Evolutionary conservation across 1,284 basidiomycete genomes (phyloP).

Genomic region (Coniferiporia sulphurascens): DNA sequence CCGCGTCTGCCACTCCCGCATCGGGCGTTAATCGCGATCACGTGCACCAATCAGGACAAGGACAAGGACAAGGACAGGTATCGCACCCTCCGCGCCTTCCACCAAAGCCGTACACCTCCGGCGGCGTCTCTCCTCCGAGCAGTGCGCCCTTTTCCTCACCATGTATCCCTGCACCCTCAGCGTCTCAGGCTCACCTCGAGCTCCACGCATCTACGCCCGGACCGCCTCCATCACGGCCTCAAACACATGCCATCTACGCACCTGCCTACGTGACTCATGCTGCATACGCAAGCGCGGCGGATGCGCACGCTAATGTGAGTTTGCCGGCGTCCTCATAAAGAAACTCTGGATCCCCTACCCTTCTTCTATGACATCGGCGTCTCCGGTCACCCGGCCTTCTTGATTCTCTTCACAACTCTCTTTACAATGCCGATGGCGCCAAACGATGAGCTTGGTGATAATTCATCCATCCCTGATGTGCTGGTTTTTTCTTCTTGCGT

Average conservation of each 20-base stretch:
- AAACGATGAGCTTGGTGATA: background rate
- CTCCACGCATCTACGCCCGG: background rate
- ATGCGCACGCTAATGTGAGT: slow-evolving; percentile 9
- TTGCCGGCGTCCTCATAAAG: background rate
- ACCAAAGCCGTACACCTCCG: slow-evolving; percentile 10
- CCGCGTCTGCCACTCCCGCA: background rate
- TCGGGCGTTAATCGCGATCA: slow-evolving; percentile 10
- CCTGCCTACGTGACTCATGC: slow-evolving; percentile 4
- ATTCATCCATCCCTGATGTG: background rate
- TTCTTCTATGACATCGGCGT: background rate
- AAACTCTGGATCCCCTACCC: background rate
- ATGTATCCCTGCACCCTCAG: background rate
- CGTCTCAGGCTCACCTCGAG: background rate
- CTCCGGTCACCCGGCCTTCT: slow-evolving; percentile 11
- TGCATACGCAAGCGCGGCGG: background rate
- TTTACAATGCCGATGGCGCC: slow-evolving; percentile 6
- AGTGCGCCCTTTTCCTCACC: background rate
- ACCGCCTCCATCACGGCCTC: slow-evolving; percentile 6
- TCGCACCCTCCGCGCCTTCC: slow-evolving; percentile 13
- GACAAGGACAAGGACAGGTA: background rate
- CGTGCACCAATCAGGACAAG: background rate
- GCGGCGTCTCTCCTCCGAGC: background rate
- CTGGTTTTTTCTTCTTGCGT: background rate
- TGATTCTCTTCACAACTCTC: background rate
- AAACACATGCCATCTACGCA: slow-evolving; percentile 1